These are phyloP conservation scores for Kwoniella bestiolae DNA, from an alignment of 768 basidiomycete species.

Conservation along the genomic window DNA sequence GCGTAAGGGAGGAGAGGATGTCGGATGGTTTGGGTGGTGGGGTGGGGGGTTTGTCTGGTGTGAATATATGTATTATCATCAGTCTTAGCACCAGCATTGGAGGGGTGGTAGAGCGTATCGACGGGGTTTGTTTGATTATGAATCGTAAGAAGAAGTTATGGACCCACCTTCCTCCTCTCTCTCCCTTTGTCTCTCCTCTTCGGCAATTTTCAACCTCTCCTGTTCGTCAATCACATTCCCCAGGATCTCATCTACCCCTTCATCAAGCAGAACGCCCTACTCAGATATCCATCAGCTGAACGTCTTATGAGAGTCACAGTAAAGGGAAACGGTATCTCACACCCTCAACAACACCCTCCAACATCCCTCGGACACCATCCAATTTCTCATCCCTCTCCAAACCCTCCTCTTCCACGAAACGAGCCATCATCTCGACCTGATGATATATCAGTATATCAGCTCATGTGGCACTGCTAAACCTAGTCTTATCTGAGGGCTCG, in stretches of 20 bases:
- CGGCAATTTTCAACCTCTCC: conserved; percentile 26
- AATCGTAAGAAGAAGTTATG: too few relatives aligned
- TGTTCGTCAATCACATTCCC: conserved; percentile 36
- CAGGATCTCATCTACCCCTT: conserved; percentile 38
- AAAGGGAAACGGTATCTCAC: too few relatives aligned
- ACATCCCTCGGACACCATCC: conserved; percentile 54
- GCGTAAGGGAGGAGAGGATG: conserved; percentile 39
- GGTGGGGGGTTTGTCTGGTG: conserved; percentile 2
- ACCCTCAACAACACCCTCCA: conserved; percentile 48
- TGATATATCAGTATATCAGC: too few relatives aligned
- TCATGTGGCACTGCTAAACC: too few relatives aligned
- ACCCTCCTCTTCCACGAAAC: conserved; percentile 56
- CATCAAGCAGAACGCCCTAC: conserved; percentile 33
- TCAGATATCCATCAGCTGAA: too few relatives aligned
- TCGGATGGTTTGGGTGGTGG: conserved; percentile 8
- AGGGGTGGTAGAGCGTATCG: too few relatives aligned
- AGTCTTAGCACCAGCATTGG: too few relatives aligned
- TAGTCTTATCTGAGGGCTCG: too few relatives aligned
- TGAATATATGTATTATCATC: neutral
- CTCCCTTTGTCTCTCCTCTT: conserved; percentile 17
- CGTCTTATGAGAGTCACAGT: too few relatives aligned
- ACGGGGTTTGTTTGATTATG: too few relatives aligned
- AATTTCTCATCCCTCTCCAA: conserved; percentile 54
- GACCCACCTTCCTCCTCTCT: conserved; percentile 21
- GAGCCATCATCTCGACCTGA: conserved; percentile 56